Conservation (phyloP, 2,329 filamentous ascomycete genomes). For the Nemania serpens region DNA sequence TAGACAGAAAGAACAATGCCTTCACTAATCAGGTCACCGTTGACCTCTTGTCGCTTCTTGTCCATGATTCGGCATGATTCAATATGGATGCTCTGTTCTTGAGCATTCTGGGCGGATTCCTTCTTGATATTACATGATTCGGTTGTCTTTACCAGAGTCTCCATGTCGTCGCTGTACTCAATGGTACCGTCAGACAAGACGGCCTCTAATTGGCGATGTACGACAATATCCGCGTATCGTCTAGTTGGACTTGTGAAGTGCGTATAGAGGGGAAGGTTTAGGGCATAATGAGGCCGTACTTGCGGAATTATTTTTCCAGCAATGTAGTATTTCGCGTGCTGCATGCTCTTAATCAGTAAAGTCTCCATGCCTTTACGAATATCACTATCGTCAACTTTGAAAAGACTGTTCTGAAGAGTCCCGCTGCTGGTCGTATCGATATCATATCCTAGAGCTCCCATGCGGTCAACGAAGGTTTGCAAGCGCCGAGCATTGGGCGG, state of each 20-base stretch:
- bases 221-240: constrained; percentile 91
- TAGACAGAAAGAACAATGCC: constrained; percentile 97
- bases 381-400: constrained; percentile 86
- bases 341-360: constrained; percentile 91
- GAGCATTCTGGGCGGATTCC: constrained; percentile 94
- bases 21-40: constrained; percentile 91
- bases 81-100: constrained; percentile 98
- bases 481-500: constrained; percentile 86
- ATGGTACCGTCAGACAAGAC: constrained; percentile 79
- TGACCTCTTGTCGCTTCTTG: constrained; percentile 81
- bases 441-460: constrained; percentile 88
- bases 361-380: constrained; percentile 98
- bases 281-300: constrained; percentile 83
- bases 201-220: constrained; percentile 91
- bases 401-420: constrained; percentile 89
- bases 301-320: constrained; percentile 77
- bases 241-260: constrained; percentile 96
- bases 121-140: constrained; percentile 99
- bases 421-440: constrained; percentile 90
- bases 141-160: constrained; percentile 86
- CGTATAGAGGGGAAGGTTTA: constrained; percentile 93
- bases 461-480: constrained; percentile 88
- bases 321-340: constrained; percentile 93
- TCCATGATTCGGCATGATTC: constrained; percentile 97
- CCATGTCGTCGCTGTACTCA: constrained; percentile 88